Percentiles rank a stretch among this genome's conserved stretches.
These are phyloP conservation scores for Saturnispora mendoncae DNA, from an alignment of 805 yeast genomes.

Conservation along the genomic window DNA sequence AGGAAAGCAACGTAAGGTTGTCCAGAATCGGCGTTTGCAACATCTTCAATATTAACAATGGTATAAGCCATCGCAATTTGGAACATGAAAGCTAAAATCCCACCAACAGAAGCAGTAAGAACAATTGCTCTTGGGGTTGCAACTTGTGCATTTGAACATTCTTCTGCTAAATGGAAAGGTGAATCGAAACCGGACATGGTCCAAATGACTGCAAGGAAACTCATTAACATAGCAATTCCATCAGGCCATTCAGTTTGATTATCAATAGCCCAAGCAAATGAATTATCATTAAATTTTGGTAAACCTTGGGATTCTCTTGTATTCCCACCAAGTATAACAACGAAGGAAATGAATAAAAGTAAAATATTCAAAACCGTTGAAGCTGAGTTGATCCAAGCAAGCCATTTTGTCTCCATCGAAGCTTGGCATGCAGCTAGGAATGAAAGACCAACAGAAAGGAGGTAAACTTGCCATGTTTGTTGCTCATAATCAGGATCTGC, in stretches of 20 bases:
- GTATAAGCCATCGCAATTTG: constrained; percentile 57
- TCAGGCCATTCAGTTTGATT: constrained; percentile 58
- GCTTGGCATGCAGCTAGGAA: constrained; percentile 39
- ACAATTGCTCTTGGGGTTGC: constrained; percentile 66
- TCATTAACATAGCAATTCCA: constrained; percentile 49
- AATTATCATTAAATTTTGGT: constrained; percentile 41
- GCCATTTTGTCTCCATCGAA: constrained; percentile 45
- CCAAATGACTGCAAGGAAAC: constrained; percentile 57
- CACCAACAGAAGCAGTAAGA: constrained; percentile 47
- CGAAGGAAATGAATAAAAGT: constrained; percentile 43
- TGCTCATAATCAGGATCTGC: constrained; percentile 33
- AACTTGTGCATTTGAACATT: constrained; percentile 51
- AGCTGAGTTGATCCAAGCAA: constrained; percentile 41
- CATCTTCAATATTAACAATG: constrained; percentile 39
- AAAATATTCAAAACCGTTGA: constrained; percentile 43
- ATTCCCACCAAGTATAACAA: constrained; percentile 46
- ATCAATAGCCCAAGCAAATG: constrained; percentile 44
- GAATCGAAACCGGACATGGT: constrained; percentile 71
- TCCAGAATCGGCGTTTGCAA: constrained; percentile 42
- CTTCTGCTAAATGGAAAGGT: constrained; percentile 70
- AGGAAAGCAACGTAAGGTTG: constrained; percentile 54
- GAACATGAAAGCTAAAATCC: constrained; percentile 46
- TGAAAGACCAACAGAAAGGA: constrained; percentile 44
- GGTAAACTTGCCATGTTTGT: constrained; percentile 42
- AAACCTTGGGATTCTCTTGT: constrained; percentile 30